Evolutionary conservation across 1,284 basidiomycete species (phyloP).

Genomic region (Gomphus sp.): DNA sequence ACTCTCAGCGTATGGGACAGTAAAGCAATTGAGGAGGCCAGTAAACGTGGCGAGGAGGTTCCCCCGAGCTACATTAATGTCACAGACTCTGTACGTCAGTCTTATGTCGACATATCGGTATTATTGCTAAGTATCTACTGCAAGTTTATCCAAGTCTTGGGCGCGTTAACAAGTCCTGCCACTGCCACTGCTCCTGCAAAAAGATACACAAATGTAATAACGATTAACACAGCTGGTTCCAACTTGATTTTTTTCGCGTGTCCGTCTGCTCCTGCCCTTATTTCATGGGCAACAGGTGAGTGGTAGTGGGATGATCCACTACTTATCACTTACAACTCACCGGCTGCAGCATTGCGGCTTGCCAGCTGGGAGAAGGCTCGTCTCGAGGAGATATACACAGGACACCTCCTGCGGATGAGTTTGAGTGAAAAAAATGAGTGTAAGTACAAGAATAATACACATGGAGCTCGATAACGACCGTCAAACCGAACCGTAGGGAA

Average conservation of each 20-base stretch:
- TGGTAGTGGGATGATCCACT: background rate
- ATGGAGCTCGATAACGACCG: conserved; percentile 5
- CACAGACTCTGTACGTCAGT: conserved; percentile 68
- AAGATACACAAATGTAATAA: conserved; percentile 74
- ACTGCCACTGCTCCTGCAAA: conserved; percentile 36
- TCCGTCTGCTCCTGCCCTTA: conserved; percentile 57
- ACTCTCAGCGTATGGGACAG: conserved; percentile 90
- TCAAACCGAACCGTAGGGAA: conserved; percentile 35
- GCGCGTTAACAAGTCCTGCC: conserved; percentile 56
- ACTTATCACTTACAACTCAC: background rate
- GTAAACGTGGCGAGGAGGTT: conserved; percentile 69
- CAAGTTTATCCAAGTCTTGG: conserved; percentile 66
- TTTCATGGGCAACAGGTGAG: conserved; percentile 72
- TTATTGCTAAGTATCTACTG: background rate
- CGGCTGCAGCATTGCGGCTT: conserved; percentile 63
- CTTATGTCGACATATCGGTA: background rate
- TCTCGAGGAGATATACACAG: conserved; percentile 96
- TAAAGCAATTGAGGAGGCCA: conserved; percentile 75
- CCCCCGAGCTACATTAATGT: conserved; percentile 82
- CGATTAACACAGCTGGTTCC: conserved; percentile 90
- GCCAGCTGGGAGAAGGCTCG: conserved; percentile 94
- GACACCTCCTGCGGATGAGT: conserved; percentile 79
- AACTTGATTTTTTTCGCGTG: conserved; percentile 89
- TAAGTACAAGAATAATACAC: conserved; percentile 23
- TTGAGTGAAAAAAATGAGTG: conserved; percentile 35